Percentiles rank a stretch among this genome's conserved stretches.
phyloP scores from a whole-genome alignment of 1,284 basidiomycete species.

The Leccinum insigne region DNA sequence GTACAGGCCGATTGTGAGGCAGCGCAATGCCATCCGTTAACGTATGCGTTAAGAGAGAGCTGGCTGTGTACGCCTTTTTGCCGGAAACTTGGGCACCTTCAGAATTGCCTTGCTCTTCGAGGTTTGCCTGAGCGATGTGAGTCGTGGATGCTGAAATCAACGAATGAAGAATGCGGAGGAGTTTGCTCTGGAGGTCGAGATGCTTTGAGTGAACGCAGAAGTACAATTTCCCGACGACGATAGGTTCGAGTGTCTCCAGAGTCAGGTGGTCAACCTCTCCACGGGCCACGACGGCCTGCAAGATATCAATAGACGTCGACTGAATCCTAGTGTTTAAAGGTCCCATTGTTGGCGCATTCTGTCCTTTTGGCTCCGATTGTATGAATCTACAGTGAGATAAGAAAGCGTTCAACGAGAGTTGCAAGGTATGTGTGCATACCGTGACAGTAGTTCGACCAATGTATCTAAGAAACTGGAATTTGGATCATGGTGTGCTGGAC shows the following conservation, averaged over 20 bases:
- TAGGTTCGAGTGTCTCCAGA: slow-evolving; percentile 67
- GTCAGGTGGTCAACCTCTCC: slow-evolving; percentile 69
- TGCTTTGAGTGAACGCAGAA: slow-evolving; percentile 67
- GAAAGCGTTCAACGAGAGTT: not conserved
- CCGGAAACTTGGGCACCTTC: slow-evolving; percentile 27
- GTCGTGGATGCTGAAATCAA: slow-evolving; percentile 64
- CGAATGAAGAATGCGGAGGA: slow-evolving; percentile 90
- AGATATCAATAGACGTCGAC: slow-evolving; percentile 73
- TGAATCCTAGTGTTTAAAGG: slow-evolving; percentile 69
- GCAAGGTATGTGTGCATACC: slow-evolving; percentile 44
- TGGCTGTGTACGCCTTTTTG: slow-evolving; percentile 46
- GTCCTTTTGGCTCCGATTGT: slow-evolving; percentile 67
- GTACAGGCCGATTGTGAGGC: slow-evolving; percentile 70
- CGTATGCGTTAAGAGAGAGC: slow-evolving; percentile 74
- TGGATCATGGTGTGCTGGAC: slow-evolving; percentile 50
- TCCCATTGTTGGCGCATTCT: slow-evolving; percentile 51
- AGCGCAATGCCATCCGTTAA: slow-evolving; percentile 80
- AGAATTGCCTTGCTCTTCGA: slow-evolving; percentile 31
- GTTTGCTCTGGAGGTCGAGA: slow-evolving; percentile 88
- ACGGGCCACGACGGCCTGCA: slow-evolving; percentile 80
- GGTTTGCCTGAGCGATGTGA: slow-evolving; percentile 22
- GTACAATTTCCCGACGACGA: slow-evolving; percentile 76
- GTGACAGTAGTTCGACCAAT: slow-evolving; percentile 65
- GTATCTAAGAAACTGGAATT: slow-evolving; percentile 76
- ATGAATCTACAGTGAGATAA: slow-evolving; percentile 54